Percentiles rank a stretch among this genome's conserved stretches.
These are phyloP conservation scores for Bidens hawaiensis DNA, from an alignment of 140 eudicot species.

Conservation along the genomic window DNA sequence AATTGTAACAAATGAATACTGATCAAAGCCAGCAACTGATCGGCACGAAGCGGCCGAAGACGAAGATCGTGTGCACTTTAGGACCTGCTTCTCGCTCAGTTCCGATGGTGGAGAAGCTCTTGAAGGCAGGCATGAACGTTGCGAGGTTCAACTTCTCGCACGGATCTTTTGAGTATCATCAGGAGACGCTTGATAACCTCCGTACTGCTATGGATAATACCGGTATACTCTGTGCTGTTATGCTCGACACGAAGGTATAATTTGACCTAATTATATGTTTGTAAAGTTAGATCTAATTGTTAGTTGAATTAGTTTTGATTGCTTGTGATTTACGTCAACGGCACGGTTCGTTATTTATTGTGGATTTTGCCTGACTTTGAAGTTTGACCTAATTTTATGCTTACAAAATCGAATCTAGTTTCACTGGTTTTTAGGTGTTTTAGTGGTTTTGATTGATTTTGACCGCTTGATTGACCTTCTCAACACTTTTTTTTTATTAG, in stretches of 20 bases:
- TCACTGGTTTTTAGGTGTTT: neutral
- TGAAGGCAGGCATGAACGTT: slow-evolving; percentile 50
- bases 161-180: slow-evolving; percentile 51
- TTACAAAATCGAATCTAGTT: slow-evolving; percentile 5
- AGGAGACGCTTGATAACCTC: slow-evolving; percentile 61
- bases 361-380: neutral
- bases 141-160: slow-evolving; percentile 62
- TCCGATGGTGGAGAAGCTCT: slow-evolving; percentile 43
- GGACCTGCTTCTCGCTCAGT: slow-evolving; percentile 58
- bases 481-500: neutral
- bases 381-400: no score
- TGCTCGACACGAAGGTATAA: slow-evolving; percentile 55
- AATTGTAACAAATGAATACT: slow-evolving; percentile 22
- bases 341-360: neutral
- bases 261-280: slow-evolving; percentile 1
- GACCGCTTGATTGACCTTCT: slow-evolving; percentile 7
- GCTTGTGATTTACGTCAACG: neutral
- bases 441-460: neutral
- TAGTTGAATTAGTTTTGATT: neutral
- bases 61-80: slow-evolving; percentile 49
- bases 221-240: slow-evolving; percentile 53
- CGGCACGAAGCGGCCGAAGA: slow-evolving; percentile 34
- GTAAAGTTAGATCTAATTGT: neutral
- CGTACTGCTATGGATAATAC: slow-evolving; percentile 45
- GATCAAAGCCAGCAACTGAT: slow-evolving; percentile 24